Evolutionary conservation across 257 asterid genomes (phyloP).

Genomic region (Ballota nigra): DNA sequence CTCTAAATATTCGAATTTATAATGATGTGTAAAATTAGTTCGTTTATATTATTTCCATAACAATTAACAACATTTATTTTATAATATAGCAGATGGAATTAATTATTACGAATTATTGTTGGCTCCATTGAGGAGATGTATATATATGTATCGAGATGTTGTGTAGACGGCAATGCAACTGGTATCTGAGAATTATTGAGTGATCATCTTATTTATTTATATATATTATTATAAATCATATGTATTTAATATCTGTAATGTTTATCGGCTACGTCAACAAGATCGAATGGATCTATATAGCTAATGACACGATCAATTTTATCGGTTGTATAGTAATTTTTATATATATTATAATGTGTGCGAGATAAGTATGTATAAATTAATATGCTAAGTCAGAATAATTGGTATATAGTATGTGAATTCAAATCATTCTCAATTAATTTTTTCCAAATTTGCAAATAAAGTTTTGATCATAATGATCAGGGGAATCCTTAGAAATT

Average conservation of each 20-base stretch:
- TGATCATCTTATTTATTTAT: neutral
- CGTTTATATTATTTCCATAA: no score
- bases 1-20: no score
- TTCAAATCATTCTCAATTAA: neutral
- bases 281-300: neutral
- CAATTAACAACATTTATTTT: no score
- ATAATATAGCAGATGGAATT: no score
- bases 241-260: neutral
- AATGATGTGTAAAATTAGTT: no score
- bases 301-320: neutral
- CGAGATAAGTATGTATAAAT: neutral
- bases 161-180: neutral
- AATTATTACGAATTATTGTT: neutral
- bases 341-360: neutral
- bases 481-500: neutral
- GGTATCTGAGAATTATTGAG: neutral
- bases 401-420: neutral
- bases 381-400: neutral
- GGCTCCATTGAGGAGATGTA: neutral
- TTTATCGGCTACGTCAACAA: constrained; percentile 12
- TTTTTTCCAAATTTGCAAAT: neutral
- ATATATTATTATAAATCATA: neutral
- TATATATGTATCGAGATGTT: neutral
- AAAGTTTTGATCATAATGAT: neutral
- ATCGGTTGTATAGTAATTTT: neutral